phyloP scores from a whole-genome alignment of 441 rosid species.

The Euphorbia neoarborescens region DNA sequence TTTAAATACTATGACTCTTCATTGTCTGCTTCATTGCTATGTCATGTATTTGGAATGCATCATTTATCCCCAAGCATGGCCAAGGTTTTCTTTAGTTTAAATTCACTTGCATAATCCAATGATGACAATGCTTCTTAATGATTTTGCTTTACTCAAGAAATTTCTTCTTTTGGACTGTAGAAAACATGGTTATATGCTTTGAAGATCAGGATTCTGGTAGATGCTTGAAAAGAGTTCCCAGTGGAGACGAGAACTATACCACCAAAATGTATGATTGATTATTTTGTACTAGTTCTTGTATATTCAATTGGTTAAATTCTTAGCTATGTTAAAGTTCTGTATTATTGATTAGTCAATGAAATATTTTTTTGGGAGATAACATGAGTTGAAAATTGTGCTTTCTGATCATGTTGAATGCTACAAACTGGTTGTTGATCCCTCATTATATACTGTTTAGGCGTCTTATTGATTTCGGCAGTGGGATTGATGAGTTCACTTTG shows the following conservation, averaged over 20 bases:
- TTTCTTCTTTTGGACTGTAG: slow-evolving; percentile 36
- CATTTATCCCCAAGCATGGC: background rate
- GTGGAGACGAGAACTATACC: slow-evolving; percentile 48
- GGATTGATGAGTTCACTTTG: slow-evolving; percentile 75
- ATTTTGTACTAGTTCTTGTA: slow-evolving; percentile 20
- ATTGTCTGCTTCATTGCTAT: background rate
- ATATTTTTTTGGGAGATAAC: background rate
- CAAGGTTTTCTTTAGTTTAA: background rate
- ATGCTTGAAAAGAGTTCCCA: slow-evolving; percentile 67
- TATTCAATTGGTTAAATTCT: slow-evolving; percentile 12
- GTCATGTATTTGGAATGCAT: background rate
- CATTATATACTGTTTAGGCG: slow-evolving; percentile 48
- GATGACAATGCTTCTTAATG: slow-evolving; percentile 17
- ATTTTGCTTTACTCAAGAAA: slow-evolving; percentile 18
- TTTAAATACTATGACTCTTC: background rate
- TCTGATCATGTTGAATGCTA: background rate
- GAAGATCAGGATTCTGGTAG: slow-evolving; percentile 71
- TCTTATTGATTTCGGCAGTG: slow-evolving; percentile 95
- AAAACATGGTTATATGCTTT: slow-evolving; percentile 92
- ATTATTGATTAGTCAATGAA: slow-evolving; percentile 5
- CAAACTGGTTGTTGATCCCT: slow-evolving; percentile 14
- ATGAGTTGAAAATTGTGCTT: background rate
- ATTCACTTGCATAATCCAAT: slow-evolving; percentile 10
- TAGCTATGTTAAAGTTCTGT: background rate
- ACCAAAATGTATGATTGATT: slow-evolving; percentile 48